Evolutionary conservation across 106 monocot species (phyloP).

Genomic region (Dioscorea dumetorum): DNA sequence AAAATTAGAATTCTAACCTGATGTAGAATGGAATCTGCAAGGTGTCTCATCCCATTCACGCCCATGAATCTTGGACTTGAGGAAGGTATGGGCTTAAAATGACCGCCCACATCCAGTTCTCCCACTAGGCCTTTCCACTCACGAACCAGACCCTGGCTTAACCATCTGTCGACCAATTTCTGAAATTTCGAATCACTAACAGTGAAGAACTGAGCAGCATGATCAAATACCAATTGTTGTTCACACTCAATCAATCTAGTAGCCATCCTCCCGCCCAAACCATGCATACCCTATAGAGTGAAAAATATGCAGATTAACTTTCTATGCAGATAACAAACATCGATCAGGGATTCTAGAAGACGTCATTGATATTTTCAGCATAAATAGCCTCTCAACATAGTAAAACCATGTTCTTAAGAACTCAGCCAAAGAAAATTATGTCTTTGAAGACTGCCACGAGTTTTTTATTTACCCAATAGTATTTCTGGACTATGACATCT

Average conservation of each 20-base stretch:
- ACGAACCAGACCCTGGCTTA: constrained; percentile 48
- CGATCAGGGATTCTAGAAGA: background rate
- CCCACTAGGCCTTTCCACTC: constrained; percentile 84
- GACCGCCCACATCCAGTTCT: constrained; percentile 58
- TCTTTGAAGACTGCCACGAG: too few relatives aligned
- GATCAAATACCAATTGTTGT: constrained; percentile 70
- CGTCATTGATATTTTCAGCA: background rate
- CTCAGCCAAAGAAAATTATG: too few relatives aligned
- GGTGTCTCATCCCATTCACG: constrained; percentile 68
- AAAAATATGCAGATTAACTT: background rate
- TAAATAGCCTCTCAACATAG: background rate
- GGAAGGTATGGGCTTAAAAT: constrained; percentile 38
- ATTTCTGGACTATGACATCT: too few relatives aligned
- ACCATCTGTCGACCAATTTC: constrained; percentile 66
- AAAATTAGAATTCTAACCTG: constrained; percentile 21
- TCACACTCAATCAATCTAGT: constrained; percentile 47
- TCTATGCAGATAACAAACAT: background rate
- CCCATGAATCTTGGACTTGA: constrained; percentile 59
- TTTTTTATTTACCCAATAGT: too few relatives aligned
- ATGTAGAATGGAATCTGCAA: constrained; percentile 71
- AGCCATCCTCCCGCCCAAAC: constrained; percentile 87
- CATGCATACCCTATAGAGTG: constrained; percentile 65
- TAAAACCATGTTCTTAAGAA: background rate
- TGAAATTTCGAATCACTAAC: constrained; percentile 64
- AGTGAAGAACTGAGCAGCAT: constrained; percentile 95